Evolutionary conservation across 2,329 filamentous ascomycete species (phyloP).

Genomic region (Tolypocladium nubicola): DNA sequence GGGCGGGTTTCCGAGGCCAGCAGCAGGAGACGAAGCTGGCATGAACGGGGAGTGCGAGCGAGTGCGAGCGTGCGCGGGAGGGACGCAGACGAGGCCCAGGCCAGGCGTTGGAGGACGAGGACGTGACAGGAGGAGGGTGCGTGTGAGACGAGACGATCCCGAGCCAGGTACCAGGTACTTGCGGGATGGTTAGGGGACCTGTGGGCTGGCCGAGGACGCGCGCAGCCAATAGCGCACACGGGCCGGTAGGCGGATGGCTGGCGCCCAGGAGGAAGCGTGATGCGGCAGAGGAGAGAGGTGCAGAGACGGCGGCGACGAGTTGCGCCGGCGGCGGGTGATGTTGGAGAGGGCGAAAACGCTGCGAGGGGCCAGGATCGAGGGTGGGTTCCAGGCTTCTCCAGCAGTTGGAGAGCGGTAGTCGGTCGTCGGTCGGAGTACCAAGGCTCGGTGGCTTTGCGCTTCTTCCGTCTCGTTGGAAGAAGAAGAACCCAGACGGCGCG

Average conservation of each 20-base stretch:
- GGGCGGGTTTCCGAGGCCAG: conserved; percentile 1
- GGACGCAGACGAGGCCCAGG: neutral
- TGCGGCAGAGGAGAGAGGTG: neutral
- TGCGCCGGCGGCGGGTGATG: neutral
- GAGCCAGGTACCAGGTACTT: conserved; percentile 3
- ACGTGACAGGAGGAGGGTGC: neutral
- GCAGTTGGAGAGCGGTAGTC: neutral
- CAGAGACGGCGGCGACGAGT: neutral
- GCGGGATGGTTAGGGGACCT: neutral
- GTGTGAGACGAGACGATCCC: neutral
- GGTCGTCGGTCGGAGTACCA: too few relatives aligned
- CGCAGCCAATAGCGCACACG: neutral
- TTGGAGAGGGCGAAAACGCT: neutral
- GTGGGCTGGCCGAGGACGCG: neutral
- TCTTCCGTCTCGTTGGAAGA: neutral
- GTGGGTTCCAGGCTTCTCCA: neutral
- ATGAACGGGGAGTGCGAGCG: neutral
- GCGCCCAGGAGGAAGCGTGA: neutral
- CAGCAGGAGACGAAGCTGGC: neutral
- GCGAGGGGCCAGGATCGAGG: neutral
- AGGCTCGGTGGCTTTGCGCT: too few relatives aligned
- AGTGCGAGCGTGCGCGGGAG: neutral
- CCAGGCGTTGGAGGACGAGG: neutral
- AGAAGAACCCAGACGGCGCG: neutral
- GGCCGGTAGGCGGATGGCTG: neutral